Evolutionary conservation across 352 stramenopile genomes (phyloP).

Genomic region (Phytophthora fragariaefolia): DNA sequence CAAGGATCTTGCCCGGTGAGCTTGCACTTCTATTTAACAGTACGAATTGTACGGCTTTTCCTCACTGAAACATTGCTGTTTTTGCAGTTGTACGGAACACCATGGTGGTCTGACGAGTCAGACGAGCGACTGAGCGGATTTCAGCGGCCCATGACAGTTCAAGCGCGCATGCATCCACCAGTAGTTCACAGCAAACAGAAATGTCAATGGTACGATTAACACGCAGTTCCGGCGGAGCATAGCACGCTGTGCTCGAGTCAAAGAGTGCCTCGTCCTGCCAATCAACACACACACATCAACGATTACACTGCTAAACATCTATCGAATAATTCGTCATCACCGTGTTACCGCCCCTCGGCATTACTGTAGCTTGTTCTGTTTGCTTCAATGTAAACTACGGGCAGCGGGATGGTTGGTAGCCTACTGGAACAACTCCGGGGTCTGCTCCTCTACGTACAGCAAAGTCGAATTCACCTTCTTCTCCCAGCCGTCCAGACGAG

Average conservation of each 20-base stretch:
- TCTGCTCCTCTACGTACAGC: conserved; percentile 88
- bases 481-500: conserved; percentile 74
- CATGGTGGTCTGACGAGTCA: conserved; percentile 54
- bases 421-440: conserved; percentile 88
- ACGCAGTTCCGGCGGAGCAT: too few relatives aligned
- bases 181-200: conserved; percentile 46
- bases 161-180: conserved; percentile 16
- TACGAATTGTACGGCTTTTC: background rate
- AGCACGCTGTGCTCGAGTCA: too few relatives aligned
- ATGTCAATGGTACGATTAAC: conserved; percentile 70
- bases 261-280: too few relatives aligned
- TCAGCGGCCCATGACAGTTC: conserved; percentile 25
- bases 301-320: background rate
- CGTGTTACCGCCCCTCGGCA: conserved; percentile 18
- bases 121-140: conserved; percentile 33
- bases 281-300: conserved; percentile 6
- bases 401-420: conserved; percentile 4
- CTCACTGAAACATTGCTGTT: background rate
- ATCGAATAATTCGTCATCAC: conserved; percentile 24
- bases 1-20: conserved; percentile 40
- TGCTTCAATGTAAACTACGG: conserved; percentile 6
- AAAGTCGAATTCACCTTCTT: conserved; percentile 88
- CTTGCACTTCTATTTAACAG: background rate
- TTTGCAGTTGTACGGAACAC: conserved; percentile 42
- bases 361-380: conserved; percentile 16